Evolutionary conservation across 768 basidiomycete genomes (phyloP), one percentile per base, ranked within the genome.

Genomic region (Termitomyces sp.): DNA sequence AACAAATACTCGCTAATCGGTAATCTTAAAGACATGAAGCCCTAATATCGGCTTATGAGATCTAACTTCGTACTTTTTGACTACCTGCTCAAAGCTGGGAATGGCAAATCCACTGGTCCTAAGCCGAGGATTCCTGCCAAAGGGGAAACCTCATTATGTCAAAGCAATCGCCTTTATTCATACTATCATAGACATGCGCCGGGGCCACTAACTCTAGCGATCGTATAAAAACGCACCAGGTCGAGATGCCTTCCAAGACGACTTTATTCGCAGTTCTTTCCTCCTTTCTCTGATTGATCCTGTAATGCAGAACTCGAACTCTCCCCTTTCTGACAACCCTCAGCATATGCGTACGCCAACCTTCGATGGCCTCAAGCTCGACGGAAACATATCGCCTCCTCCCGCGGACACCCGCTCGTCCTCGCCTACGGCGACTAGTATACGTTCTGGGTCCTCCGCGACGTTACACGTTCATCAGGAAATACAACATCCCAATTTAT

Each of bases 1-100:
- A 68, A 66, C 59, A 66, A 66, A 71, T 70, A 70, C 65, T 76
- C 74, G 72, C 72, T 64, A 75, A 78, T 76, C 76, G 59, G 58
- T 55, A 54, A 65, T 65, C 73, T 67, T 13, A 40, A 50, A 32
- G 40, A 55, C 39, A 42, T 55, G 11, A 40, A 40, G 63, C 65
- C 66, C 68, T 71, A 64, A 69, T 67, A 68, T 69, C 66, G 66
- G 67, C 59, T 61, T 51, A 58, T 65, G 64, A 71, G 71, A 74
- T 75, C 73, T 72, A 58, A 55, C 65, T 65, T 66, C 63, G 39
- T 40, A 44, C 46, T 48, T 57, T 55, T 42, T 33, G 63, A 63
- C 65, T 58, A 42, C 53, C 56, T 58, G 55, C 52, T 61, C 62
- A 58, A 42, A 55, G 54, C 62, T 65, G 52, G 59, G 58, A 69